Percentiles rank a stretch among this genome's conserved stretches.
These are phyloP conservation scores for Plasmodium inui DNA, from an alignment of 169 alveolate species.

Conservation along the genomic window DNA sequence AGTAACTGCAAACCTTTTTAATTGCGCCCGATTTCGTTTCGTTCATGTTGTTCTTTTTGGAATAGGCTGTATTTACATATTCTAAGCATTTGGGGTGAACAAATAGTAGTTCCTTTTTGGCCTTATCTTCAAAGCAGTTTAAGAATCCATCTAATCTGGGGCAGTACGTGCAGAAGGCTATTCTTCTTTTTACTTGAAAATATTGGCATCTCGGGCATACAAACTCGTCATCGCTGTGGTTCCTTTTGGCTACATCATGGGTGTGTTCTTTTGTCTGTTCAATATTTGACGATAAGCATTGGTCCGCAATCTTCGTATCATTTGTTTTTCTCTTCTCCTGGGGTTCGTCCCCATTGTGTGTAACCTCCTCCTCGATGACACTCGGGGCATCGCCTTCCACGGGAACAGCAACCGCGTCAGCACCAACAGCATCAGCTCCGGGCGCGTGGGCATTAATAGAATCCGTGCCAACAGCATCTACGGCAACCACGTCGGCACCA, in stretches of 20 bases:
- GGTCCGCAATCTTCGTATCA: neutral
- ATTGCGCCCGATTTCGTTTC: conserved; percentile 30
- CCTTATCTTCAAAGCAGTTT: conserved; percentile 75
- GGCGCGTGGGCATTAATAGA: neutral
- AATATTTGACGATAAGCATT: neutral
- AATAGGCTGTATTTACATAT: conserved; percentile 67
- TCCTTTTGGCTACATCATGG: neutral
- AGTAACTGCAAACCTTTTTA: conserved; percentile 69
- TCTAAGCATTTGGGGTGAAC: conserved; percentile 73
- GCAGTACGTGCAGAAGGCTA: conserved; percentile 55
- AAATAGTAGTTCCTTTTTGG: conserved; percentile 57
- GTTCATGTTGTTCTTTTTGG: conserved; percentile 42
- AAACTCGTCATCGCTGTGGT: conserved; percentile 32
- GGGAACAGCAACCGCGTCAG: neutral
- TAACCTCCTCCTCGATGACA: neutral
- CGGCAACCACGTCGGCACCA: neutral
- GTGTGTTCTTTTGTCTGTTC: neutral
- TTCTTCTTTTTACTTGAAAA: conserved; percentile 58
- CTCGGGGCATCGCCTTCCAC: neutral
- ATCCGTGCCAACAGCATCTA: neutral
- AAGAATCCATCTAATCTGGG: conserved; percentile 75
- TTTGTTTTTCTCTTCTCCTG: neutral
- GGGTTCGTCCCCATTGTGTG: neutral
- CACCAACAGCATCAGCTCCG: neutral
- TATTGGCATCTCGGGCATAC: conserved; percentile 71